These are phyloP conservation scores for Tylopilus cervinicoccineus DNA, from an alignment of 768 basidiomycete species.

Conservation along the genomic window DNA sequence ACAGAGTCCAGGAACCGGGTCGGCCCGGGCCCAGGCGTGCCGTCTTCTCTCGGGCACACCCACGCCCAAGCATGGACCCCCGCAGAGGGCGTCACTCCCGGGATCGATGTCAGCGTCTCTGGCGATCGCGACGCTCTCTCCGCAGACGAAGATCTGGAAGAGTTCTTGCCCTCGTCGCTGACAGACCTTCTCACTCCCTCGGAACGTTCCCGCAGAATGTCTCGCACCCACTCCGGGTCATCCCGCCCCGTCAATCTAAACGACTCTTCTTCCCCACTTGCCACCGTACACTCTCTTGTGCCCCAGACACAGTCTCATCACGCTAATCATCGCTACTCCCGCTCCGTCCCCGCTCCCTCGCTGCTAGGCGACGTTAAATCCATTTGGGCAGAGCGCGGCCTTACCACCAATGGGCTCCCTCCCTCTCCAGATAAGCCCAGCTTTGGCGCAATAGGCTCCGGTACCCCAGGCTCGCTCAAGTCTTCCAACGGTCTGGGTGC, in stretches of 20 bases:
- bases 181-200: constrained; percentile 87
- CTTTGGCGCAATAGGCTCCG: constrained; percentile 28
- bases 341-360: constrained; percentile 76
- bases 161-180: constrained; percentile 84
- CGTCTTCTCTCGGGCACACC: constrained; percentile 55
- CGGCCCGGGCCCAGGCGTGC: constrained; percentile 40
- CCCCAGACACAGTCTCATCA: constrained; percentile 22
- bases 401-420: constrained; percentile 29
- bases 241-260: constrained; percentile 21
- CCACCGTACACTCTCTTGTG: constrained; percentile 9
- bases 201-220: constrained; percentile 80
- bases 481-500: constrained; percentile 39
- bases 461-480: constrained; percentile 52
- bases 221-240: constrained; percentile 58
- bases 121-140: constrained; percentile 39
- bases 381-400: constrained; percentile 70
- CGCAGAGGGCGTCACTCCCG: constrained; percentile 11
- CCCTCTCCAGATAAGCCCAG: constrained; percentile 34
- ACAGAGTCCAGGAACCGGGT: constrained; percentile 36
- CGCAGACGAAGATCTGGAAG: constrained; percentile 73
- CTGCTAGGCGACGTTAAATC: constrained; percentile 72
- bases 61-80: constrained; percentile 28
- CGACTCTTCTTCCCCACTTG: constrained; percentile 18
- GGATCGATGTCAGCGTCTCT: constrained; percentile 25
- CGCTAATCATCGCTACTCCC: constrained; percentile 65